Conservation (phyloP, 192 early-diverging fungal genomes). For the Umbelopsis isabellina region DNA sequence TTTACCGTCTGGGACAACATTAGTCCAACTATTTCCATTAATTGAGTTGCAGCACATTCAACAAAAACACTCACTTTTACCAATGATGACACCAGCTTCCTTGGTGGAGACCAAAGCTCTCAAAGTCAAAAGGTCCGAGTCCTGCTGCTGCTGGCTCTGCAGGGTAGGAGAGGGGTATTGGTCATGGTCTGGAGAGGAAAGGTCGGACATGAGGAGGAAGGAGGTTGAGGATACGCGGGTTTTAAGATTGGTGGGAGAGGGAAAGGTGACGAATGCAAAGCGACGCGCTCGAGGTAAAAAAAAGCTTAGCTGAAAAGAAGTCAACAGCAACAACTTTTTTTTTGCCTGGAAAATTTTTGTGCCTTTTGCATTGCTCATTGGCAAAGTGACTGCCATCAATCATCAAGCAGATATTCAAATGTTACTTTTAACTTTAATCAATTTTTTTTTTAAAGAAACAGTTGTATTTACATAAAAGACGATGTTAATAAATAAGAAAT, state of each 20-base stretch:
- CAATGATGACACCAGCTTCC: conserved; percentile 85
- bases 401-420: too few relatives aligned
- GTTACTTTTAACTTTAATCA: too few relatives aligned
- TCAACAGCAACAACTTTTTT: conserved; percentile 9
- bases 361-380: background rate
- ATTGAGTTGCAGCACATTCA: background rate
- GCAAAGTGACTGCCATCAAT: conserved; percentile 3
- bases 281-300: conserved; percentile 7
- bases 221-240: conserved; percentile 21
- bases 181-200: conserved; percentile 33
- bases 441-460: too few relatives aligned
- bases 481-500: too few relatives aligned
- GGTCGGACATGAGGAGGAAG: conserved; percentile 16
- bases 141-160: conserved; percentile 29
- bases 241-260: conserved; percentile 20
- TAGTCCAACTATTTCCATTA: background rate
- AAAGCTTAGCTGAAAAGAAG: conserved; percentile 2
- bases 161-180: conserved; percentile 24
- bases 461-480: too few relatives aligned
- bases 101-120: conserved; percentile 92
- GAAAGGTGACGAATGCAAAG: conserved; percentile 18
- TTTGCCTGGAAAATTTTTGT: conserved; percentile 24
- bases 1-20: conserved; percentile 66
- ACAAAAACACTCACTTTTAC: conserved; percentile 42
- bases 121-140: conserved; percentile 70